Percentiles rank a stretch among this genome's conserved stretches.
Evolutionary conservation across 208 protist species (phyloP).

Genomic region (Kentomonas sorsogonicus): DNA sequence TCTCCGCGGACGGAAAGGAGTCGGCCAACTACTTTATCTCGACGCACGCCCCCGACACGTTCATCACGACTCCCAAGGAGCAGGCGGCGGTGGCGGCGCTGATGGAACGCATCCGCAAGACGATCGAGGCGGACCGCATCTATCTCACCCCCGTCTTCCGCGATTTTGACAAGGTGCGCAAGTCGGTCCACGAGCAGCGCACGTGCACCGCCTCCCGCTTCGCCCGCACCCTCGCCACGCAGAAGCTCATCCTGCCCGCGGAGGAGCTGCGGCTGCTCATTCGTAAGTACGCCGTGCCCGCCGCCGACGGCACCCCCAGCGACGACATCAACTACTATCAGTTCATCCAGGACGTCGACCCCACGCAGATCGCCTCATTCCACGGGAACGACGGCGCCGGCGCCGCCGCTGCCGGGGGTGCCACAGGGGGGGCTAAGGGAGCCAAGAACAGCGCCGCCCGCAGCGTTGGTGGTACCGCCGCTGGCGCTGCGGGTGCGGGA

Average conservation of each 20-base stretch:
- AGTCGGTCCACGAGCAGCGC: constrained; percentile 80
- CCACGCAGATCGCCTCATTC: constrained; percentile 22
- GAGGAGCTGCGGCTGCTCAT: constrained; percentile 75
- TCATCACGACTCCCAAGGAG: constrained; percentile 20
- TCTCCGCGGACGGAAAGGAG: constrained; percentile 11
- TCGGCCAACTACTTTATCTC: constrained; percentile 52
- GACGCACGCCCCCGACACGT: constrained; percentile 48
- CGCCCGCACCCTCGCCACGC: constrained; percentile 65
- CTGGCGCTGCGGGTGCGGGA: too few relatives aligned
- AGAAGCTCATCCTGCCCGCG: constrained; percentile 74
- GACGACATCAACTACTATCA: constrained; percentile 86
- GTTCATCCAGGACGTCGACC: constrained; percentile 85
- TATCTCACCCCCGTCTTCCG: constrained; percentile 75
- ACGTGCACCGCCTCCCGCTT: constrained; percentile 82
- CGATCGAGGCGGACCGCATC: constrained; percentile 71
- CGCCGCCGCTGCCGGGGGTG: neutral
- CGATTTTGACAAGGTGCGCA: constrained; percentile 83
- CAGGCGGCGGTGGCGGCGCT: constrained; percentile 29
- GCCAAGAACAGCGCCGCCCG: neutral
- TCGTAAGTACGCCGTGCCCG: constrained; percentile 68
- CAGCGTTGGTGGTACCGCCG: too few relatives aligned
- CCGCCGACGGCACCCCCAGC: constrained; percentile 47
- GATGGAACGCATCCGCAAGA: constrained; percentile 44
- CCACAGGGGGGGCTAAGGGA: neutral
- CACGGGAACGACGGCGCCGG: neutral